Evolutionary conservation across 2,329 filamentous ascomycete genomes (phyloP).

Genomic region (Xylariaceae sp.): DNA sequence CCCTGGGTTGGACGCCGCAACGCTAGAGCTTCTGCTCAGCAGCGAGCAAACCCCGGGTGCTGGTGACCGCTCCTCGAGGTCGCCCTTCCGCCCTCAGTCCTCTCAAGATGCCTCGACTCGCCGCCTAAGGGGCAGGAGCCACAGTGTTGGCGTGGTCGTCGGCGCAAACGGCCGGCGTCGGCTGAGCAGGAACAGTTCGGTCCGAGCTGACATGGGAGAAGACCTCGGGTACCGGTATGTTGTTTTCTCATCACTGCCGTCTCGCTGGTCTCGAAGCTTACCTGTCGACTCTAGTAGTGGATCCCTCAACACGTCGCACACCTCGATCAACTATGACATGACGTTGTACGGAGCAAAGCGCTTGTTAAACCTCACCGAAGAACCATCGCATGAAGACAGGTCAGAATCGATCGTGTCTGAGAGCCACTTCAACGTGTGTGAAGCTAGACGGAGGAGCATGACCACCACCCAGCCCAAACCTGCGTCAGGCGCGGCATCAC

Average conservation of each 20-base stretch:
- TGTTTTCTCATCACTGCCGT: neutral
- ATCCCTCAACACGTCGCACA: conserved; percentile 25
- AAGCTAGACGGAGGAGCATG: conserved; percentile 30
- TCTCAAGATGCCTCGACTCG: conserved; percentile 17
- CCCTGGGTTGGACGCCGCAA: conserved; percentile 8
- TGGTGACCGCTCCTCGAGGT: conserved; percentile 16
- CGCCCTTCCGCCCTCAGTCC: conserved; percentile 30
- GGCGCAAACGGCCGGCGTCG: conserved; percentile 13
- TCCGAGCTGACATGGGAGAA: conserved; percentile 19
- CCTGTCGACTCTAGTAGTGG: conserved; percentile 18
- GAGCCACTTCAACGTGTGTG: conserved; percentile 24
- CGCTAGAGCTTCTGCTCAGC: conserved; percentile 4
- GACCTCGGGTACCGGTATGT: conserved; percentile 5
- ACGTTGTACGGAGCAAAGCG: conserved; percentile 39
- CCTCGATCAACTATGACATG: conserved; percentile 36
- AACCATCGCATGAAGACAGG: conserved; percentile 24
- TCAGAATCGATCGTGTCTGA: conserved; percentile 30
- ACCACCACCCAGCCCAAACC: conserved; percentile 18
- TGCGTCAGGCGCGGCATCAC: conserved; percentile 15
- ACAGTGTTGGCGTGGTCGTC: conserved; percentile 21
- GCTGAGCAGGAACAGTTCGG: conserved; percentile 25
- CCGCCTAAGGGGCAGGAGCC: conserved; percentile 21
- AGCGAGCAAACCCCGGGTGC: conserved; percentile 7
- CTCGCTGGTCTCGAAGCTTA: neutral
- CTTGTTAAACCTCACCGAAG: conserved; percentile 32